Evolutionary conservation across 1,284 basidiomycete species (phyloP), one percentile per base, ranked within the genome.

Genomic region (Trametes polyzona): DNA sequence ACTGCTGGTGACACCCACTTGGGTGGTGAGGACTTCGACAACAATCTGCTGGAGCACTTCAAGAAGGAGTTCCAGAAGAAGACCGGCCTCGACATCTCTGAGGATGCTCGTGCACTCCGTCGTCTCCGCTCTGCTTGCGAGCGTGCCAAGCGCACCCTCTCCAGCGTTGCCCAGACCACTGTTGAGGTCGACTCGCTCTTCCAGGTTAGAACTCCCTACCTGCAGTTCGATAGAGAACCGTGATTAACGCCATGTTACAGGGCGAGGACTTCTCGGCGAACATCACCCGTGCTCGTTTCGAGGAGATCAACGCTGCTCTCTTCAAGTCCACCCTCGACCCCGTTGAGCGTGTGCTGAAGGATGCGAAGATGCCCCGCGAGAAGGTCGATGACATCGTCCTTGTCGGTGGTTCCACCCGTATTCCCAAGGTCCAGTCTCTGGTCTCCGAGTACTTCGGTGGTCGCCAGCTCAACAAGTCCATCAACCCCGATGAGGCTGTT

Each of bases 341-440:
- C 57, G 97, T 99, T 62, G 95, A 98, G 80, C 97, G 97, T 82
- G 96, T 99, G 59, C 84, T 99, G 74, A 97, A 97, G 83, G 97
- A 99, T 79, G 88, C 96, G 65, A 99, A 98, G 87, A 96, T 99
- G 78, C 78, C 93, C 67, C 90, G 92, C 66, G 92, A 95, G 73
- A 98, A 98, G 86, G 95, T 98, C 66, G 93, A 99, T 74, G 96
- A 99, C 71, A 98, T 99, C 67, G 97, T 99, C 73, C 93, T 99
- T 59, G 96, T 99, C 68, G 96, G 97, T 83, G 96, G 97, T 68
- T 99, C 97, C 55, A 99, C 97, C 67, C 96, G 97, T 88, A 99
- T 99, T 76, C 96, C 96, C 71, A 98, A 98, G 84, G 93, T 99
- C 69, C 96, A 98, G 80, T 86, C 94, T 27, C 89, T 99, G 61